Percentiles rank a stretch among this genome's conserved stretches.
Conservation (phyloP, 1,139 yeast species). For the Magnusiomyces ingens region DNA sequence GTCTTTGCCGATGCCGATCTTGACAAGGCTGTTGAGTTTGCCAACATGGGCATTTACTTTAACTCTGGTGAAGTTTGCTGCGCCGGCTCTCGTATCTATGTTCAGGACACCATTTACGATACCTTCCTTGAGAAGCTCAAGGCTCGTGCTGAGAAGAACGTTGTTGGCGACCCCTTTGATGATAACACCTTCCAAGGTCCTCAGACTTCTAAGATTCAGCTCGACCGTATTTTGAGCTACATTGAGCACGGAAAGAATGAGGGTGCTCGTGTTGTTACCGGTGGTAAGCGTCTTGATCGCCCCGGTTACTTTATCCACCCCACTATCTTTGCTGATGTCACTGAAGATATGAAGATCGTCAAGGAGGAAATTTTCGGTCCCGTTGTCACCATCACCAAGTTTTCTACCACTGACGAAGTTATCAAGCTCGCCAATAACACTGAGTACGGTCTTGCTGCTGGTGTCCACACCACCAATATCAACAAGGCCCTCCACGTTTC, state of each 20-base stretch:
- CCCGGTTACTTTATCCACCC: conserved; percentile 78
- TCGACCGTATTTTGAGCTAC: conserved; percentile 66
- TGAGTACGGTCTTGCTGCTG: conserved; percentile 79
- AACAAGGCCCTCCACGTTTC: conserved; percentile 59
- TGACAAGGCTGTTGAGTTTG: conserved; percentile 50
- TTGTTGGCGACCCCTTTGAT: conserved; percentile 72
- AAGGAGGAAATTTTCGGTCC: conserved; percentile 87
- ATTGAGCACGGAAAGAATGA: conserved; percentile 66
- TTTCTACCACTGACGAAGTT: conserved; percentile 65
- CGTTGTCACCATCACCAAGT: conserved; percentile 67
- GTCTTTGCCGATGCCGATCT: conserved; percentile 68
- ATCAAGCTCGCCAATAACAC: conserved; percentile 64
- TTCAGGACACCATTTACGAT: conserved; percentile 70
- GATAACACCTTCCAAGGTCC: conserved; percentile 74
- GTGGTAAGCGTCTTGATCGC: conserved; percentile 57
- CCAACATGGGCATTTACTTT: conserved; percentile 57
- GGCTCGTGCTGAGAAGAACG: conserved; percentile 42
- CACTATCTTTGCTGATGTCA: conserved; percentile 68
- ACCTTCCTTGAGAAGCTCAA: conserved; percentile 49
- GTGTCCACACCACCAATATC: conserved; percentile 63
- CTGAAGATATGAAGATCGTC: conserved; percentile 59
- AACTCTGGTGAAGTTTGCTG: conserved; percentile 84
- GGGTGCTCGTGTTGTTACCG: conserved; percentile 70
- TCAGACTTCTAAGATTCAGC: conserved; percentile 69
- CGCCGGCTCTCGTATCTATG: conserved; percentile 75